Conservation (phyloP, 805 yeast species). For the Sugiyamaella valdiviana region DNA sequence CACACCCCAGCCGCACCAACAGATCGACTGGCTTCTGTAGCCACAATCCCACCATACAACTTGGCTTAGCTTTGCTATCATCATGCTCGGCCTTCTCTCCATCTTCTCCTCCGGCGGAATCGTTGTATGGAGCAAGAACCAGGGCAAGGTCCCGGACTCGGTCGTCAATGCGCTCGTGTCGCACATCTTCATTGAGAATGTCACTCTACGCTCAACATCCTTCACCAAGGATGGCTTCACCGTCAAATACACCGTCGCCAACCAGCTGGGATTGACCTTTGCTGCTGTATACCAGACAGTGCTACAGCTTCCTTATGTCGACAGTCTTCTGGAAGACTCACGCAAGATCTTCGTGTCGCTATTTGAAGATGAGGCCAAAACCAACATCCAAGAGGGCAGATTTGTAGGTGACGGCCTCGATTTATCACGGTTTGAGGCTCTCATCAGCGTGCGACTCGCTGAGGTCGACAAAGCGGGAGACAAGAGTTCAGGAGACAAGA, state of each 20-base stretch:
- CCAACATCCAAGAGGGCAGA: neutral
- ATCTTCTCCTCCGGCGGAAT: slow-evolving; percentile 49
- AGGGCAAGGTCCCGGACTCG: slow-evolving; percentile 36
- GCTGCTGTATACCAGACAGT: slow-evolving; percentile 32
- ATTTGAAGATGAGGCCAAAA: slow-evolving; percentile 20
- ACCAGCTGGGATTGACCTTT: slow-evolving; percentile 40
- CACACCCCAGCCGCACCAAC: too few species aligned
- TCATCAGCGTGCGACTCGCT: slow-evolving; percentile 29
- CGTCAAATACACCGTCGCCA: slow-evolving; percentile 39
- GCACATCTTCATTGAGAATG: slow-evolving; percentile 39
- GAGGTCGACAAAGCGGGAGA: slow-evolving; percentile 20
- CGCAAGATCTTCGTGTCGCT: slow-evolving; percentile 29
- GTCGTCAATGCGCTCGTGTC: slow-evolving; percentile 45
- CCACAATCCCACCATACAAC: too few species aligned
- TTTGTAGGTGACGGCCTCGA: slow-evolving; percentile 8
- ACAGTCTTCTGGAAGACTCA: slow-evolving; percentile 29
- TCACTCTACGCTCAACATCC: slow-evolving; percentile 25
- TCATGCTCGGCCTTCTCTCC: slow-evolving; percentile 37
- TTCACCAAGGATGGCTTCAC: slow-evolving; percentile 38
- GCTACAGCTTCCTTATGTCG: slow-evolving; percentile 31
- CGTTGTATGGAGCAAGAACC: slow-evolving; percentile 44
- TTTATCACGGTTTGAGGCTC: slow-evolving; percentile 24
- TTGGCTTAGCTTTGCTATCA: neutral
- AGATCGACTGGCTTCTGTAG: too few species aligned
- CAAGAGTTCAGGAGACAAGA: slow-evolving; percentile 4